These are phyloP conservation scores for Colletotrichum sp. DNA, from an alignment of 2,329 filamentous ascomycete species.

Conservation along the genomic window DNA sequence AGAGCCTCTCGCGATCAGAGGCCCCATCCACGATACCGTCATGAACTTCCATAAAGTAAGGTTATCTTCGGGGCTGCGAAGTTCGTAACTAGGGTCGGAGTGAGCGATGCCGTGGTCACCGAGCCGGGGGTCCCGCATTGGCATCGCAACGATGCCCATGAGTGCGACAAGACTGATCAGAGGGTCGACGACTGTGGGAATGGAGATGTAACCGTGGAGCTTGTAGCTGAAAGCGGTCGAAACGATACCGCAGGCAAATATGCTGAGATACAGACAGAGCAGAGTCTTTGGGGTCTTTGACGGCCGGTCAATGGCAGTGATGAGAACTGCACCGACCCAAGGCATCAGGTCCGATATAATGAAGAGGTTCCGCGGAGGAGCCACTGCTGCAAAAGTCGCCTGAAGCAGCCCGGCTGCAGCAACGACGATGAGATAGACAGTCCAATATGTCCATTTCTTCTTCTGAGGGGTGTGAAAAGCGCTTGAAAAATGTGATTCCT, in stretches of 20 bases:
- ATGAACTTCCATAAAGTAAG: constrained; percentile 84
- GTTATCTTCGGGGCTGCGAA: constrained; percentile 81
- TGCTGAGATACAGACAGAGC: constrained; percentile 41
- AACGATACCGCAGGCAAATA: constrained; percentile 34
- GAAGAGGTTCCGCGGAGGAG: constrained; percentile 29
- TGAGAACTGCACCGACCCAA: constrained; percentile 41
- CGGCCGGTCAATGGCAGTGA: constrained; percentile 43
- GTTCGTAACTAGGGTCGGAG: constrained; percentile 59
- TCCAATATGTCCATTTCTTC: constrained; percentile 43
- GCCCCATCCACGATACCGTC: constrained; percentile 82
- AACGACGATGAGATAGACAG: constrained; percentile 36
- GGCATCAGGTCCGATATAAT: constrained; percentile 40
- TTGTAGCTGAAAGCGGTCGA: constrained; percentile 30
- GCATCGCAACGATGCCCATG: constrained; percentile 63
- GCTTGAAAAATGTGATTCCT: constrained; percentile 33
- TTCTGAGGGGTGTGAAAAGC: constrained; percentile 20
- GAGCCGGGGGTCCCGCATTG: constrained; percentile 66
- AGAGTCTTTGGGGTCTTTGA: constrained; percentile 46
- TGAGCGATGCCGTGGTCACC: constrained; percentile 62
- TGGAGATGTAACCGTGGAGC: constrained; percentile 22
- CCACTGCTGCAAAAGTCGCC: constrained; percentile 33
- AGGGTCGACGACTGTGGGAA: constrained; percentile 27
- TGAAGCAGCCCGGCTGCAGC: constrained; percentile 38
- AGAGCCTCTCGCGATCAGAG: constrained; percentile 71
- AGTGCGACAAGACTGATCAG: constrained; percentile 29